Evolutionary conservation across 768 basidiomycete genomes (phyloP), one percentile per base, ranked within the genome.

Genomic region (Lepiota venenata): DNA sequence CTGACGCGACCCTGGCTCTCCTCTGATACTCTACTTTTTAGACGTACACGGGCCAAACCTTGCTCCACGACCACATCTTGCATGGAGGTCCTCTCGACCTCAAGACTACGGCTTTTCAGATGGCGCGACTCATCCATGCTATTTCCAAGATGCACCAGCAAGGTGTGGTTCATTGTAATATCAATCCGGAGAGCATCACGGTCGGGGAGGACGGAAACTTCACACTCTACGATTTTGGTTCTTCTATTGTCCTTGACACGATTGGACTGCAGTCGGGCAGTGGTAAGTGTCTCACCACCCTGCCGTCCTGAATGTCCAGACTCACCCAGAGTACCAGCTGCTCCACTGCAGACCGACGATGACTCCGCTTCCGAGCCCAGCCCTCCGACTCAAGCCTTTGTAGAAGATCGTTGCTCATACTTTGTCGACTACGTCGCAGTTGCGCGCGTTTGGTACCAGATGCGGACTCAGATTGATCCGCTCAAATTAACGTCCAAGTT

Each of bases 181-280:
- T 50, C 40, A 14, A 21, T n/a, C 11, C 37, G 3, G 38, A 50
- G 20, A 21, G 11, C n/a, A 50, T 50, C 48, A 40, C 40, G 48
- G 37, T 40, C 27, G 48, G 37, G 14, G 38, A 40, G n/a, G 12
- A 15, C 10, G 48, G 29, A 8, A 27, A 40, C 16, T 15, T 50
- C 14, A 50, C 48, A 14, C 48, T 50, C 15, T 50, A 40, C n/a
- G 48, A 50, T 10, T 50, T 50, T 9, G 40, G 16, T 21, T 50
- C 37, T 16, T 25, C 20, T 40, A 18, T 37, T 6, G 16, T 50
- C 22, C 38, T 21, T 15, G 5, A 5, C 15, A 11, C 18, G 20
- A 39, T 3, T 16, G 48, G 10, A 15, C 37, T 15, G 15, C 38
- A 18, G 7, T 40, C 14, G 10, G 18, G 38, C n/a, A 20, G 48